phyloP scores from a whole-genome alignment of 2,329 filamentous ascomycete species.

The Sporothrix variecibatus region DNA sequence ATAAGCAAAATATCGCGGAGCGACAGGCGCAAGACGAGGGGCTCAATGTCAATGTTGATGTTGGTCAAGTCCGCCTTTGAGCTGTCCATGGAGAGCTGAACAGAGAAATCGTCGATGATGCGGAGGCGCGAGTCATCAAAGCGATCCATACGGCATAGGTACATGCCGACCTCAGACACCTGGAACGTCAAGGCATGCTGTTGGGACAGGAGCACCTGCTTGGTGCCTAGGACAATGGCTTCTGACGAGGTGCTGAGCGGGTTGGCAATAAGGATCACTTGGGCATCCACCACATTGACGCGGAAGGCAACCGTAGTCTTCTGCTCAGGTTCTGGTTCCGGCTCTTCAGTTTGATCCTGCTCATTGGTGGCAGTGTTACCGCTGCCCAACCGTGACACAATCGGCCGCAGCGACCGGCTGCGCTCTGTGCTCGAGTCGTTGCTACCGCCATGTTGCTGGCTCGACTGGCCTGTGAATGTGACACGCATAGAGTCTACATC shows the following conservation, averaged over 20 bases:
- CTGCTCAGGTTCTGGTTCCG: conserved; percentile 33
- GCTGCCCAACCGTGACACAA: not conserved
- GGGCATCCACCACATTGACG: conserved; percentile 92
- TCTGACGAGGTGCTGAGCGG: conserved; percentile 87
- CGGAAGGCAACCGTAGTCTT: conserved; percentile 81
- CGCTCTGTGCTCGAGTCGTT: not conserved
- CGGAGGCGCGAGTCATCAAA: conserved; percentile 88
- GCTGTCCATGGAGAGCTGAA: conserved; percentile 83
- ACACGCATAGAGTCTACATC: conserved; percentile 61
- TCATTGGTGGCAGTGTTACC: not conserved
- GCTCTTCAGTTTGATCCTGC: conserved; percentile 20
- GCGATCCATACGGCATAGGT: conserved; percentile 95
- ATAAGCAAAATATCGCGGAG: conserved; percentile 92
- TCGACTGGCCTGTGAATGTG: conserved; percentile 42
- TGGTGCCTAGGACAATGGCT: conserved; percentile 91
- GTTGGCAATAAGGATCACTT: conserved; percentile 95
- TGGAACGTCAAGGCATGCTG: conserved; percentile 94
- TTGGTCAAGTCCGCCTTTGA: conserved; percentile 66
- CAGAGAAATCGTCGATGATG: conserved; percentile 94
- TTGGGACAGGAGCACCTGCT: conserved; percentile 88
- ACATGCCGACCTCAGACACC: conserved; percentile 95
- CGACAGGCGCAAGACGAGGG: conserved; percentile 85
- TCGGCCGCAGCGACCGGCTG: not conserved
- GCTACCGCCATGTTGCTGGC: conserved; percentile 30
- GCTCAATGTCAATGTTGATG: conserved; percentile 86